phyloP scores from a whole-genome alignment of 352 stramenopile species.

The Globisporangium camurandrum region DNA sequence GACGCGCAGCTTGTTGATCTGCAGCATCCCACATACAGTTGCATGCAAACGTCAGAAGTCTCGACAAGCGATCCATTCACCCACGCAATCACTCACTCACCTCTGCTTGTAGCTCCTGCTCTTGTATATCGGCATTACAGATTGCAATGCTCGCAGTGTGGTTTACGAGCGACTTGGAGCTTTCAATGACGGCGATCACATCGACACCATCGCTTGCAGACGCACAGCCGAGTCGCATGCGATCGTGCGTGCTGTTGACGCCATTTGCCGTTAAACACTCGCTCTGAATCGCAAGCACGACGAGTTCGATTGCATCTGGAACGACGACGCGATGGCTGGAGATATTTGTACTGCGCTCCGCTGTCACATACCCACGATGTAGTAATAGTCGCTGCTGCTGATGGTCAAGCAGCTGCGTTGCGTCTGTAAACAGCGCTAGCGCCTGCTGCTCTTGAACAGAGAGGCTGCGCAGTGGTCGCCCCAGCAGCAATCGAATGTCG shows the following conservation, averaged over 20 bases:
- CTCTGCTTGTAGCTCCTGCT: constrained; percentile 7
- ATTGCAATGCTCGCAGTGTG: constrained; percentile 1
- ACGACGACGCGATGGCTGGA: neutral
- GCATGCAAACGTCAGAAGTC: no score
- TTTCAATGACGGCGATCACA: neutral
- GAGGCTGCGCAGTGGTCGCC: constrained; percentile 13
- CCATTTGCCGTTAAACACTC: constrained; percentile 6
- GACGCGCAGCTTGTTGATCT: neutral
- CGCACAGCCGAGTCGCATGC: neutral
- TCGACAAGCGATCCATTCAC: neutral
- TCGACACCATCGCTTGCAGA: constrained; percentile 2
- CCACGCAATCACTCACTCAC: neutral
- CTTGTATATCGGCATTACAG: neutral
- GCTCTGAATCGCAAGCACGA: constrained; percentile 4
- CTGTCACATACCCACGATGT: neutral
- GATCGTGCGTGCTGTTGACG: neutral
- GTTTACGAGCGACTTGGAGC: neutral
- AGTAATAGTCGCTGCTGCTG: constrained; percentile 7
- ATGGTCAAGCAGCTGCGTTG: no score
- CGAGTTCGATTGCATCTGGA: constrained; percentile 6
- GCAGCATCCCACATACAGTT: no score
- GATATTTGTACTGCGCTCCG: no score
- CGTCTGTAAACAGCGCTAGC: no score
- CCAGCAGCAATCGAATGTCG: constrained; percentile 21
- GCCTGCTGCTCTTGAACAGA: no score